Evolutionary conservation across 108 stramenopile species (phyloP).

Genomic region (Mediolabrus comicus): DNA sequence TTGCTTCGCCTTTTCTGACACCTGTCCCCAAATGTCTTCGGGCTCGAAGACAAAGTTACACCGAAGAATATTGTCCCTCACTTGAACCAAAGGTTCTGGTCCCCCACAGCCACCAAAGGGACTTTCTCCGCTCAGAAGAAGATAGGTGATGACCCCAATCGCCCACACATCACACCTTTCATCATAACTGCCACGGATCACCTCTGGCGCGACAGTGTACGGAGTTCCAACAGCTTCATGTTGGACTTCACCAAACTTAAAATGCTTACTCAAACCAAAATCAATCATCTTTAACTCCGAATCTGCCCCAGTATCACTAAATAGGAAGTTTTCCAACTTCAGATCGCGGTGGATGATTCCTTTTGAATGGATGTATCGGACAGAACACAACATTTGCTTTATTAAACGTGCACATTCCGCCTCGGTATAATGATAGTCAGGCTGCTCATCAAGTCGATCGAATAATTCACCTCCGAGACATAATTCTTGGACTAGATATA

Average conservation of each 20-base stretch:
- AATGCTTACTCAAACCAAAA: conserved; percentile 90
- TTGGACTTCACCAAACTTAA: conserved; percentile 65
- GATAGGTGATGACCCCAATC: conserved; percentile 82
- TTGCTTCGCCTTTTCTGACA: conserved; percentile 62
- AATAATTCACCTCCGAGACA: conserved; percentile 98
- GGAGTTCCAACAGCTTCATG: conserved; percentile 85
- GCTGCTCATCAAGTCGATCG: conserved; percentile 89
- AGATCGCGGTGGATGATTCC: conserved; percentile 37
- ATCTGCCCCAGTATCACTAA: conserved; percentile 38
- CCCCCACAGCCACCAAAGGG: conserved; percentile 89
- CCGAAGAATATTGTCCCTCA: conserved; percentile 59
- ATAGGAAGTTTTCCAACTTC: conserved; percentile 35
- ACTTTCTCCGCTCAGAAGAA: conserved; percentile 80
- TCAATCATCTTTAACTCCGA: conserved; percentile 83
- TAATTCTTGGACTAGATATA: conserved; percentile 97
- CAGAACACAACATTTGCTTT: conserved; percentile 25
- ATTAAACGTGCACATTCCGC: conserved; percentile 17
- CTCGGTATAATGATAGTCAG: conserved; percentile 38
- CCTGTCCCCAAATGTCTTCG: conserved; percentile 68
- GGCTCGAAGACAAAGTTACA: conserved; percentile 67
- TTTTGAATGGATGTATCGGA: conserved; percentile 35
- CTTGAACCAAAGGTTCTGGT: conserved; percentile 53
- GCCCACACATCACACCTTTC: conserved; percentile 81
- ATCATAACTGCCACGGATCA: conserved; percentile 80
- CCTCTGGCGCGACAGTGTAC: conserved; percentile 89